Percentiles rank a stretch among this genome's conserved stretches.
These are phyloP conservation scores for Suillus sp. DNA, from an alignment of 768 basidiomycete species.

Conservation along the genomic window DNA sequence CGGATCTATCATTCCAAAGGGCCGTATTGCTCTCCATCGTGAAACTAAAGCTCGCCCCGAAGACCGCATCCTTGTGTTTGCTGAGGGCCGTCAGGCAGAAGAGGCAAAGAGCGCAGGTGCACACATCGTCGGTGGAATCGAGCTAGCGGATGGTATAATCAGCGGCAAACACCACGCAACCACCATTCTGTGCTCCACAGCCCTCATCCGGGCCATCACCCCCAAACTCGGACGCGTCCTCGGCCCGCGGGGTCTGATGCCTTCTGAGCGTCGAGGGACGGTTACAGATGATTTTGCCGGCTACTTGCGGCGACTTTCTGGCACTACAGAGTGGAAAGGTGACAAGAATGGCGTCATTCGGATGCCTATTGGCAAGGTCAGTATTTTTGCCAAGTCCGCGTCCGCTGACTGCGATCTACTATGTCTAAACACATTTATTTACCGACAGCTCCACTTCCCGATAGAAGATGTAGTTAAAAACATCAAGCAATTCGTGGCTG, in stretches of 20 bases:
- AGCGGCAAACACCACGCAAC: constrained; percentile 73
- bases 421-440: constrained; percentile 10
- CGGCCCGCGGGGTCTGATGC: constrained; percentile 94
- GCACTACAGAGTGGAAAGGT: constrained; percentile 91
- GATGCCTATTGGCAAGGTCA: constrained; percentile 76
- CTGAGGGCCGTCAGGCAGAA: constrained; percentile 79
- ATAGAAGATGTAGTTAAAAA: constrained; percentile 78
- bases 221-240: constrained; percentile 78
- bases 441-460: constrained; percentile 67
- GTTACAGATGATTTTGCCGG: constrained; percentile 88
- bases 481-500: constrained; percentile 70
- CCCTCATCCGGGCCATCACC: constrained; percentile 76
- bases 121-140: constrained; percentile 86
- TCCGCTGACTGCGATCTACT: background rate
- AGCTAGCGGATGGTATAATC: constrained; percentile 84
- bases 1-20: constrained; percentile 84
- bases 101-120: constrained; percentile 88
- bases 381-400: constrained; percentile 20
- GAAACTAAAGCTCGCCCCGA: constrained; percentile 72
- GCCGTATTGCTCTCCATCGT: constrained; percentile 81
- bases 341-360: constrained; percentile 86
- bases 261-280: constrained; percentile 89
- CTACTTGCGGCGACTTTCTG: constrained; percentile 77
- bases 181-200: constrained; percentile 81
- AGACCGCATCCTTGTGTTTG: constrained; percentile 90